Conservation (phyloP, 2,329 filamentous ascomycete species). For the Aspergillus candidus region DNA sequence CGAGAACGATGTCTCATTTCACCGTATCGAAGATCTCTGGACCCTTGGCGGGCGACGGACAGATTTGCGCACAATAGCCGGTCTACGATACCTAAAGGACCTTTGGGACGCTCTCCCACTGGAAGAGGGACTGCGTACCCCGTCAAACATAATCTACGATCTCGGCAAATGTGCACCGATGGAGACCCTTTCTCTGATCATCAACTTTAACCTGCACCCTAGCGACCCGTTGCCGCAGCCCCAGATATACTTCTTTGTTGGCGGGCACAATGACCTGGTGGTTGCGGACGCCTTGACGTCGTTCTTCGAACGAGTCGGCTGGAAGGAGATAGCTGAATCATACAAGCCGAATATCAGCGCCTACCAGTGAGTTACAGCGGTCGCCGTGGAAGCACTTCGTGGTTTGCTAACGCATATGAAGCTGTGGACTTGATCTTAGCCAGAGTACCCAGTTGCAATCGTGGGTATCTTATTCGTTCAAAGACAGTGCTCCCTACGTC, state of each 20-base stretch:
- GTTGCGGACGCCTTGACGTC: slow-evolving; percentile 3
- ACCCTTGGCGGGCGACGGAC: slow-evolving; percentile 1
- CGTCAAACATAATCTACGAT: neutral
- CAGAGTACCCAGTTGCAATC: slow-evolving; percentile 2
- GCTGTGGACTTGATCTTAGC: neutral
- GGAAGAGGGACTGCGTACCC: neutral
- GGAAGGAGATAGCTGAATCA: neutral
- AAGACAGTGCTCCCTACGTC: slow-evolving; percentile 1
- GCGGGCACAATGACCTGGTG: slow-evolving; percentile 2
- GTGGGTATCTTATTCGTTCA: slow-evolving; percentile 5
- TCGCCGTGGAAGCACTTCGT: neutral
- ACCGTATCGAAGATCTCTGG: neutral
- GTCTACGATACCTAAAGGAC: neutral
- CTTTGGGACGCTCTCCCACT: slow-evolving; percentile 2
- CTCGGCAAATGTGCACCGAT: neutral
- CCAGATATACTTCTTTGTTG: slow-evolving; percentile 6
- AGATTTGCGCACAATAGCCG: neutral
- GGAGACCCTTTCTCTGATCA: slow-evolving; percentile 1
- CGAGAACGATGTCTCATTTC: neutral
- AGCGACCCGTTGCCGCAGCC: slow-evolving; percentile 4
- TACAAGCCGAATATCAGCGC: neutral
- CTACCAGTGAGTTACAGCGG: neutral
- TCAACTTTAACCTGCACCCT: neutral
- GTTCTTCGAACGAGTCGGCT: neutral
- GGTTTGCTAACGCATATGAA: neutral